Evolutionary conservation across 2,329 filamentous ascomycete species (phyloP), one percentile per base, ranked within the genome.

Genomic region (Scedosporium minutisporum): DNA sequence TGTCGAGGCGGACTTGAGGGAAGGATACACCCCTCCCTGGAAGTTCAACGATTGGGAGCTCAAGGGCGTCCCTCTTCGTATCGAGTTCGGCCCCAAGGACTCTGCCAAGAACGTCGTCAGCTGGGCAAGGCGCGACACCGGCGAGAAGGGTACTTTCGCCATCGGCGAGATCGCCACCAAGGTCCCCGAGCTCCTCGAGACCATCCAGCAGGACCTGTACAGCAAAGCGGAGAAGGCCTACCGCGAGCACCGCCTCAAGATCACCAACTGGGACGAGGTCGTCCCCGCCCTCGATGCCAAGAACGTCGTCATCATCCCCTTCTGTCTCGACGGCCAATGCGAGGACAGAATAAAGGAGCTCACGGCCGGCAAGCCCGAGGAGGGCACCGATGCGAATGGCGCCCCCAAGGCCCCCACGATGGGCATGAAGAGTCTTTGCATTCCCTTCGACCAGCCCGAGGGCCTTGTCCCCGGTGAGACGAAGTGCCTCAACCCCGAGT

Each of bases 21-120:
- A 97, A 60, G 90, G 89, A 67, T 96, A 97, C 86, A 86, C 92
- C 65, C 93, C 95, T 46, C 92, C 91, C 67, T 97, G 90, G 87
- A 99, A 99, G 77, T 99, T 99, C 82, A 96, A 96, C 77, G 93
- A 99, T 77, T 97, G 92, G 91, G 96, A 99, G 76, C 83, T 97
- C 69, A 96, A 93, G 78, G 95, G 96, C 73, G 89, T 97, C 51
- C 95, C 96, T 57, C 84, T 99, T 44, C 89, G 95, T 64, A 83
- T 99, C 64, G 95, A 99, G 76, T 96, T 96, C 71, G 96, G 96
- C 5, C 93, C 95, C 70, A 96, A 96, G 77, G 95, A 97, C 72
- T 88, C 89, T 12, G 91, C 90, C 66, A 91, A 93, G 73, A 85
- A 89, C 63, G 89, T 93, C 51, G 88, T 97, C 68, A 91, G 88